A percentile compares a stretch with the other conserved stretches of the same genome.
Evolutionary conservation across 2,329 filamentous ascomycete species (phyloP).

Genomic region (Aspergillus sp.): DNA sequence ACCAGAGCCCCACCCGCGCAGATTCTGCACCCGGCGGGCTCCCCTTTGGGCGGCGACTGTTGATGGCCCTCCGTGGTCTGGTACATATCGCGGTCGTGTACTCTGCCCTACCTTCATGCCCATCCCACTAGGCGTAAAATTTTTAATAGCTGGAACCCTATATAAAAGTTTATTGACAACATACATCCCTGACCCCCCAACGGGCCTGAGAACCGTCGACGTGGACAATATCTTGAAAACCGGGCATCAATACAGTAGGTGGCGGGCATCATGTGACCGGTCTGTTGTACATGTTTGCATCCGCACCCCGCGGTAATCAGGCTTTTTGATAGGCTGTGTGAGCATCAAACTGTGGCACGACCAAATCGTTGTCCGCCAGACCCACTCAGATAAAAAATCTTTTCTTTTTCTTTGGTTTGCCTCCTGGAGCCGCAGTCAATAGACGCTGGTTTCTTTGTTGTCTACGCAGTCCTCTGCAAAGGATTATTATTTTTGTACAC

Average conservation of each 20-base stretch:
- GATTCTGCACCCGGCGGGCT: slow-evolving; percentile 21
- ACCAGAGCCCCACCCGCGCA: slow-evolving; percentile 23
- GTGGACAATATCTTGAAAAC: slow-evolving; percentile 7
- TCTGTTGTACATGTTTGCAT: slow-evolving; percentile 14
- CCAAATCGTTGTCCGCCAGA: slow-evolving; percentile 13
- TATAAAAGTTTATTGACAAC: too few relatives aligned
- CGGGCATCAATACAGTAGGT: slow-evolving; percentile 33
- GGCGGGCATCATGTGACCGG: slow-evolving; percentile 4
- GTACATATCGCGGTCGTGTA: too few relatives aligned
- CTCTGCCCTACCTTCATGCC: too few relatives aligned
- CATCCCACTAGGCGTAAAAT: too few relatives aligned
- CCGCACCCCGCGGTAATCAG: slow-evolving; percentile 15
- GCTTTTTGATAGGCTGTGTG: slow-evolving; percentile 9
- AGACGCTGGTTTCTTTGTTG: not conserved
- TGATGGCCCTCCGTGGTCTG: slow-evolving; percentile 3
- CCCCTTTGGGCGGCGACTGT: slow-evolving; percentile 6
- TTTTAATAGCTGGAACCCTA: not conserved
- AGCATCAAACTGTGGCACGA: slow-evolving; percentile 9
- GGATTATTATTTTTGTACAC: not conserved
- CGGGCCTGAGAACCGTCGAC: not conserved
- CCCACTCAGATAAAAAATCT: slow-evolving; percentile 6
- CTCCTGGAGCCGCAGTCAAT: not conserved
- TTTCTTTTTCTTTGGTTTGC: not conserved
- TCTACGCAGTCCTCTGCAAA: not conserved
- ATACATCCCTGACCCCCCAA: not conserved